These are phyloP conservation scores for Spiraea crenata DNA, from an alignment of 331 rosid species.

Conservation along the genomic window DNA sequence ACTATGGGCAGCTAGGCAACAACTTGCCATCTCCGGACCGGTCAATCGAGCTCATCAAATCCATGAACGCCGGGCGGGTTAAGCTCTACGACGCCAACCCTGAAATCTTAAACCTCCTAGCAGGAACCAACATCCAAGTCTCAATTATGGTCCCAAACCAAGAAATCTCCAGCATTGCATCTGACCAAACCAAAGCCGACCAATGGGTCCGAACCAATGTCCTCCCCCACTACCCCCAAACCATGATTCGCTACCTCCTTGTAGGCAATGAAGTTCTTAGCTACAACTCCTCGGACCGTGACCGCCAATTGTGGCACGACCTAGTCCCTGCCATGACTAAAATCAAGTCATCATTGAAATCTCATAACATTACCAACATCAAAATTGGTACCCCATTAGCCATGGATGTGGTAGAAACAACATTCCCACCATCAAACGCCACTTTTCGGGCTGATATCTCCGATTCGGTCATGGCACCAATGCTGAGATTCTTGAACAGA, in stretches of 20 bases:
- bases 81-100: constrained; percentile 76
- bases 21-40: constrained; percentile 59
- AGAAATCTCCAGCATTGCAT: constrained; percentile 56
- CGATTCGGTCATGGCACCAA: constrained; percentile 43
- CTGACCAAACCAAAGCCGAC: constrained; percentile 55
- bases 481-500: constrained; percentile 54
- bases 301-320: constrained; percentile 48
- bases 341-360: constrained; percentile 44
- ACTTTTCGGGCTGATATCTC: constrained; percentile 41
- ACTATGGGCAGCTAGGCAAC: constrained; percentile 73
- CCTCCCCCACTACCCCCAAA: constrained; percentile 51
- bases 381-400: constrained; percentile 76
- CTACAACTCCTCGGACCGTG: constrained; percentile 41
- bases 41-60: constrained; percentile 46
- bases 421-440: constrained; percentile 62
- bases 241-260: constrained; percentile 59
- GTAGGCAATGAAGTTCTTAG: constrained; percentile 79
- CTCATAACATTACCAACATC: constrained; percentile 38
- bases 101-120: constrained; percentile 44
- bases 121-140: constrained; percentile 55
- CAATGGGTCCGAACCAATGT: constrained; percentile 68
- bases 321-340: constrained; percentile 75
- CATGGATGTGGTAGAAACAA: constrained; percentile 59
- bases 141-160: constrained; percentile 72
- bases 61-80: constrained; percentile 51